Conservation (phyloP, 331 rosid genomes). For the Acacia concinna region DNA sequence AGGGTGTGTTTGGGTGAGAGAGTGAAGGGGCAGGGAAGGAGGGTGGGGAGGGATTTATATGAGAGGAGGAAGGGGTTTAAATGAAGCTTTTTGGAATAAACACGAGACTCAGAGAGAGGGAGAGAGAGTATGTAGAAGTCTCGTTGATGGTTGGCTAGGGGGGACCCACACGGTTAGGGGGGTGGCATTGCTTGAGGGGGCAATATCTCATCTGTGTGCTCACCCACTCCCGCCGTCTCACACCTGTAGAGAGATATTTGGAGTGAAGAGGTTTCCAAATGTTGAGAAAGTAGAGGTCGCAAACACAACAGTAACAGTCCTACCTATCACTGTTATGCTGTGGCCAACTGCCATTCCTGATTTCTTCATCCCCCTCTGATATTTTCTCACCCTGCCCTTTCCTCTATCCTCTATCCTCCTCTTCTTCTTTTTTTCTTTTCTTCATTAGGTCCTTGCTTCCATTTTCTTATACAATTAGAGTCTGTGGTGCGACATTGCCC, state of each 20-base stretch:
- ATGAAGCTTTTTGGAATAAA: conserved; percentile 8
- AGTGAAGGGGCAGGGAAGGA: not conserved
- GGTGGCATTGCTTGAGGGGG: no score
- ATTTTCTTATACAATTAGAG: not conserved
- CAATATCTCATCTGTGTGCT: no score
- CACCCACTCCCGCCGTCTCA: not conserved
- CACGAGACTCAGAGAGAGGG: not conserved
- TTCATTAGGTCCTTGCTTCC: conserved; percentile 7
- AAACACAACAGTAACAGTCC: no score
- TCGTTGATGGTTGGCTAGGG: conserved; percentile 48
- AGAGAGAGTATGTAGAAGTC: conserved; percentile 35
- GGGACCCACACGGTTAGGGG: conserved; percentile 72
- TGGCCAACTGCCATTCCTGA: conserved; percentile 33
- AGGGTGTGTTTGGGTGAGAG: not conserved
- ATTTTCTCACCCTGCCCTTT: not conserved
- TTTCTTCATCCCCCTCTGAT: conserved; percentile 7
- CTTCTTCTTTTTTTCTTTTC: not conserved
- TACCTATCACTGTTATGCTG: conserved; percentile 31
- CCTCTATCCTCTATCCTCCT: not conserved
- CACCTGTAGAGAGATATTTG: not conserved
- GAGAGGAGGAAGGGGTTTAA: conserved; percentile 47
- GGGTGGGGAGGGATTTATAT: conserved; percentile 41
- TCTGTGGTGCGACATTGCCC: no score
- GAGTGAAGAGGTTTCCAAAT: conserved; percentile 14
- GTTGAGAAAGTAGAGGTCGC: conserved; percentile 17